Conservation (phyloP, 1,139 yeast genomes). For the Sugiyamaella paludigena region DNA sequence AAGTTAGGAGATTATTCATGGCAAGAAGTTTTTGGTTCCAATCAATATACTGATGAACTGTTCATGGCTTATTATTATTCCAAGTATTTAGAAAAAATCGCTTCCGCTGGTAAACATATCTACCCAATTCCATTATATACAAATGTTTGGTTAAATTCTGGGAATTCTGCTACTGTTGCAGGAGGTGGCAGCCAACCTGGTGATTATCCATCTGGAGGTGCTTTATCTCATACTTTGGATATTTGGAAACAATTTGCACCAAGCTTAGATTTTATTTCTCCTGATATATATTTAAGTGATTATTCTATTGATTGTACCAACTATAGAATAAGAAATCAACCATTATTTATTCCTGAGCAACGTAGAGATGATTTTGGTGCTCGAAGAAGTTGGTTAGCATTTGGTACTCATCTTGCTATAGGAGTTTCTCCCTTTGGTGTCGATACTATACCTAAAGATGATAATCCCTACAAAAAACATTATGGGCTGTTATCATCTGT, state of each 20-base stretch:
- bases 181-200: constrained; percentile 20
- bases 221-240: constrained; percentile 15
- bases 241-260: constrained; percentile 16
- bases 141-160: constrained; percentile 17
- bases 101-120: constrained; percentile 8
- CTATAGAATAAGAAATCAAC: constrained; percentile 15
- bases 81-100: constrained; percentile 15
- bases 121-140: constrained; percentile 17
- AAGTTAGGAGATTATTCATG: constrained; percentile 1
- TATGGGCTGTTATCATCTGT: constrained; percentile 8
- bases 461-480: constrained; percentile 13
- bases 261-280: constrained; percentile 15
- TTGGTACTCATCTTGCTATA: constrained; percentile 17
- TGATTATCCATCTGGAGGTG: constrained; percentile 19
- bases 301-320: constrained; percentile 15
- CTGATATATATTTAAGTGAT: constrained; percentile 16
- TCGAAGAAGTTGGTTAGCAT: constrained; percentile 16
- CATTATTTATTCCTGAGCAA: constrained; percentile 20
- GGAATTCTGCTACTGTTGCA: constrained; percentile 7
- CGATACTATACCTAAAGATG: constrained; percentile 13
- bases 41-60: constrained; percentile 14
- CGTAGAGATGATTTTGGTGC: constrained; percentile 20
- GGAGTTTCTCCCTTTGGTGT: constrained; percentile 20
- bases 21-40: constrained; percentile 14
- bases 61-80: constrained; percentile 19